Conservation (phyloP, 208 protist species). For the Wallacemonas rigidus region DNA sequence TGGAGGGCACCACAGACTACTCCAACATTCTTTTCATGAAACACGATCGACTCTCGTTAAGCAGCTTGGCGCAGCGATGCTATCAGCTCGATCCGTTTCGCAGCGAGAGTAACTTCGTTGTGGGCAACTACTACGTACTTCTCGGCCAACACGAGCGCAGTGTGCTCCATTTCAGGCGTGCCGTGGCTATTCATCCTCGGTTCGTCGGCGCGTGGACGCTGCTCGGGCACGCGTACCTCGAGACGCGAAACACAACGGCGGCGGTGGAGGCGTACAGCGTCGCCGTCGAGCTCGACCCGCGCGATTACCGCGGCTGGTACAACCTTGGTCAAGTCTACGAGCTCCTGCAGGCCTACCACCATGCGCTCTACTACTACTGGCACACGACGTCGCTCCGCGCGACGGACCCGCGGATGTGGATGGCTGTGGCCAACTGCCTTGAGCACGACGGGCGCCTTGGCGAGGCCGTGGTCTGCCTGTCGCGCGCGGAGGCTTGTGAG, state of each 20-base stretch:
- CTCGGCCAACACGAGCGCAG: conserved; percentile 95
- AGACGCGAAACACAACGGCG: conserved; percentile 94
- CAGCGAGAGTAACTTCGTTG: conserved; percentile 96
- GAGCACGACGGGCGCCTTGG: conserved; percentile 68
- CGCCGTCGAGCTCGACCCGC: conserved; percentile 92
- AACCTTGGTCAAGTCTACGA: conserved; percentile 98
- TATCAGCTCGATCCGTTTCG: conserved; percentile 94
- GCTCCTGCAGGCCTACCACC: conserved; percentile 93
- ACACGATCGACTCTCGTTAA: conserved; percentile 83
- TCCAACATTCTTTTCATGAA: conserved; percentile 98
- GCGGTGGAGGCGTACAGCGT: conserved; percentile 96
- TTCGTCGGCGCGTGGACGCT: conserved; percentile 96
- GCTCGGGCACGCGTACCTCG: conserved; percentile 97
- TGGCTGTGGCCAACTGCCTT: conserved; percentile 78
- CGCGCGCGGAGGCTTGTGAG: conserved; percentile 76
- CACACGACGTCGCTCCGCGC: conserved; percentile 93
- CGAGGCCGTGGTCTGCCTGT: conserved; percentile 76
- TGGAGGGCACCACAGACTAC: conserved; percentile 94
- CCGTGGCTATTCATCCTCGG: conserved; percentile 82
- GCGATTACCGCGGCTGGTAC: conserved; percentile 97
- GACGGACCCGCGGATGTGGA: conserved; percentile 95
- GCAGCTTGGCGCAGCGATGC: conserved; percentile 91
- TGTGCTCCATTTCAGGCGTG: conserved; percentile 94
- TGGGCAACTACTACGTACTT: conserved; percentile 98
- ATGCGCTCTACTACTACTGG: conserved; percentile 97